Percentiles rank a stretch among this genome's conserved stretches.
These are phyloP conservation scores for Phialocephala subalpina DNA, from an alignment of 2,329 filamentous ascomycete species.

Conservation along the genomic window DNA sequence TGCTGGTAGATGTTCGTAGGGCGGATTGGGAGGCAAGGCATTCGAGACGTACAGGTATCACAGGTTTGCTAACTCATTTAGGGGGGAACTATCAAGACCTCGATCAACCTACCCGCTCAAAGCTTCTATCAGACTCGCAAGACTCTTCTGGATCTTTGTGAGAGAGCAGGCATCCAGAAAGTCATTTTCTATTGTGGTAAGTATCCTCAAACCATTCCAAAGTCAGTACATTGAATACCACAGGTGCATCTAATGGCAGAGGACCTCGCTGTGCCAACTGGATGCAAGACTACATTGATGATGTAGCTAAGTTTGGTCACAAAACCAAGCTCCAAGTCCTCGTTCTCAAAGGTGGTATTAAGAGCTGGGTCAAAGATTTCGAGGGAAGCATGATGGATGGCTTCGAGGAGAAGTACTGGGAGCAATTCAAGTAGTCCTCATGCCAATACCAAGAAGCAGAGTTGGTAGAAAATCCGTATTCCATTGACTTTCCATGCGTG, in stretches of 20 bases:
- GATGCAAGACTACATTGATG: constrained; percentile 63
- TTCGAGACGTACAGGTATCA: not conserved
- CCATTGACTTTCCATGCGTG: constrained; percentile 33
- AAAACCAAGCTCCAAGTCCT: constrained; percentile 54
- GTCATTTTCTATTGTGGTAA: constrained; percentile 65
- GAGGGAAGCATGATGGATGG: constrained; percentile 56
- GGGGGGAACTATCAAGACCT: constrained; percentile 67
- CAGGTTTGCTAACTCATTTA: constrained; percentile 31
- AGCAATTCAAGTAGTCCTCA: constrained; percentile 38
- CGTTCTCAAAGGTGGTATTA: constrained; percentile 60
- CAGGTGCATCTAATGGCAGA: constrained; percentile 57
- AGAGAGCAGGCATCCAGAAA: constrained; percentile 55
- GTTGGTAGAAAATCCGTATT: constrained; percentile 22
- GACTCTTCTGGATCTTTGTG: constrained; percentile 57
- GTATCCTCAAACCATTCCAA: constrained; percentile 18
- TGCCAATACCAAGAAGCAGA: not conserved
- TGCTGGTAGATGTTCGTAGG: constrained; percentile 62
- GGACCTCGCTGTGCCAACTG: constrained; percentile 61
- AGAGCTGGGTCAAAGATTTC: constrained; percentile 61
- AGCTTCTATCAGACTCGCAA: constrained; percentile 59
- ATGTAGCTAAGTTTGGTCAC: constrained; percentile 48
- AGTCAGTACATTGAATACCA: not conserved
- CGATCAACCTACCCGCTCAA: constrained; percentile 65
- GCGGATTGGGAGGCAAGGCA: constrained; percentile 55
- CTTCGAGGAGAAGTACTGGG: constrained; percentile 53